These are phyloP conservation scores for Suillus lakei DNA, from an alignment of 768 basidiomycete species.

Conservation along the genomic window DNA sequence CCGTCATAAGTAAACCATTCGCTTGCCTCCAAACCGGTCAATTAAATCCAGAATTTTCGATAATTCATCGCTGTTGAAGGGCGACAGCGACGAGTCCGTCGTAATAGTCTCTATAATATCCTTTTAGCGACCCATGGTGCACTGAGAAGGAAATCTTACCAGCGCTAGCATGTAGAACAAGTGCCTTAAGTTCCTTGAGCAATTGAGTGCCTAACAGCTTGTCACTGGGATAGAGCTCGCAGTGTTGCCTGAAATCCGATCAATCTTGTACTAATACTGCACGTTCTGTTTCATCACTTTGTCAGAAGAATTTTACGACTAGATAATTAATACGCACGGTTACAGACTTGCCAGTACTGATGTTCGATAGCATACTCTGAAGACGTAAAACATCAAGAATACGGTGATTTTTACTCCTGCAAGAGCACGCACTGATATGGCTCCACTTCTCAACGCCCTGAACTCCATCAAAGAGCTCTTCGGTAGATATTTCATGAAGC, in stretches of 20 bases:
- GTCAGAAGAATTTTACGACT: no score
- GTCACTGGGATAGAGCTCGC: conserved; percentile 12
- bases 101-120: conserved; percentile 18
- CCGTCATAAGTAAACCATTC: neutral
- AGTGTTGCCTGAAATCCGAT: no score
- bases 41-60: conserved; percentile 11
- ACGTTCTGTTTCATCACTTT: no score
- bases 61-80: conserved; percentile 13
- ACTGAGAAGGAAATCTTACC: conserved; percentile 18
- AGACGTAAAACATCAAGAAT: neutral
- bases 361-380: conserved; percentile 25
- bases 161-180: conserved; percentile 17
- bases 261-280: no score
- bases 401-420: no score
- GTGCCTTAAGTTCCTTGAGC: conserved; percentile 8
- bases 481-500: conserved; percentile 43
- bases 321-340: neutral
- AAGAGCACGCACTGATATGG: conserved; percentile 43
- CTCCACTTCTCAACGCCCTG: conserved; percentile 41
- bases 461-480: conserved; percentile 37
- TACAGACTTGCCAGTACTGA: conserved; percentile 27
- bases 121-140: conserved; percentile 13
- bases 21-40: conserved; percentile 9
- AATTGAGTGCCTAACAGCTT: neutral
- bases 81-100: conserved; percentile 9